A percentile compares a stretch with the other conserved stretches of the same genome.
phyloP scores from a whole-genome alignment of 768 basidiomycete genomes.

The Podaxis rugospora region DNA sequence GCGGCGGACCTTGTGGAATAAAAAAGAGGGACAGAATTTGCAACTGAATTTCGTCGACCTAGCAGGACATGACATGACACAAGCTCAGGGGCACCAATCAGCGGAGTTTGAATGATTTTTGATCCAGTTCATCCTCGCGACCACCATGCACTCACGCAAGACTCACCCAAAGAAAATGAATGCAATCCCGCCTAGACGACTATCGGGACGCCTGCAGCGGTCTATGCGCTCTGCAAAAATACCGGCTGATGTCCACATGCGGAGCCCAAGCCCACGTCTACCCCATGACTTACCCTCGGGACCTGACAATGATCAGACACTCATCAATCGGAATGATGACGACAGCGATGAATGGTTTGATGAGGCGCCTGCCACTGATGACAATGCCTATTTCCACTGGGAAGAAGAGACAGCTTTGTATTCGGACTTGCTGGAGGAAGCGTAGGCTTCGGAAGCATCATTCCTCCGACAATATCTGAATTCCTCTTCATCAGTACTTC shows the following conservation, averaged over 20 bases:
- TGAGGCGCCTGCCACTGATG: slow-evolving; percentile 23
- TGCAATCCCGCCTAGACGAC: background rate
- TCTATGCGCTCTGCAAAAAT: background rate
- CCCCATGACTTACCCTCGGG: slow-evolving; percentile 5
- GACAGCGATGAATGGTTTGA: slow-evolving; percentile 15
- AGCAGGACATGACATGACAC: background rate
- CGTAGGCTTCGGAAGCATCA: slow-evolving; percentile 22
- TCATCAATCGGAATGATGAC: slow-evolving; percentile 11
- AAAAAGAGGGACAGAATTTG: slow-evolving; percentile 17
- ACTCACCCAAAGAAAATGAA: background rate
- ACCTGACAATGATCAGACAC: slow-evolving; percentile 11
- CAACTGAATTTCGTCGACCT: background rate
- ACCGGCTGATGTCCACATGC: background rate
- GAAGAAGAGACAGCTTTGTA: slow-evolving; percentile 50
- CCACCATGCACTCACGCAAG: slow-evolving; percentile 14
- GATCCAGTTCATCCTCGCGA: slow-evolving; percentile 11
- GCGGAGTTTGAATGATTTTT: slow-evolving; percentile 38
- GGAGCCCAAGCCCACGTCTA: background rate
- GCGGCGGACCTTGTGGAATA: slow-evolving; percentile 14
- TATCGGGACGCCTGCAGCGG: background rate
- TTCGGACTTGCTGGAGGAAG: slow-evolving; percentile 42
- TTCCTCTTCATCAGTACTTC: slow-evolving; percentile 18
- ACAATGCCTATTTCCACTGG: slow-evolving; percentile 37
- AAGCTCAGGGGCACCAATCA: slow-evolving; percentile 17
- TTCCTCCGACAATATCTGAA: slow-evolving; percentile 14